A percentile compares a stretch with the other conserved stretches of the same genome.
These are phyloP conservation scores for Podospora australis DNA, from an alignment of 495 filamentous ascomycete genomes.

Conservation along the genomic window DNA sequence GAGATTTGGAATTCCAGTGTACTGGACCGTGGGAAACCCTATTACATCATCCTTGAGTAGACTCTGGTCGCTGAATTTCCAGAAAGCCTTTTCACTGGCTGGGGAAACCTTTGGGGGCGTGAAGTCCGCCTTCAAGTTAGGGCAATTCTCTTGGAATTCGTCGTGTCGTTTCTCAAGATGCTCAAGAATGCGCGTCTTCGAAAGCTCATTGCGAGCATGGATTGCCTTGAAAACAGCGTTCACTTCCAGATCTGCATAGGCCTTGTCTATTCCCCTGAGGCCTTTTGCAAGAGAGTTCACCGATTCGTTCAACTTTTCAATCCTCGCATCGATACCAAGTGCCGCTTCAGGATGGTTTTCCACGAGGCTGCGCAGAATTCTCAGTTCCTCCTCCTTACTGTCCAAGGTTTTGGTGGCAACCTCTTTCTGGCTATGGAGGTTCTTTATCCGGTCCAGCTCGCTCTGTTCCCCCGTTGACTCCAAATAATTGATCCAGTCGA, in stretches of 20 bases:
- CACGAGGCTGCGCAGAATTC: too few species aligned
- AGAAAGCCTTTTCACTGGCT: constrained; percentile 16
- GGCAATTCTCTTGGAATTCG: background rate
- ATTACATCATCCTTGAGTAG: background rate
- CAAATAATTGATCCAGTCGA: constrained; percentile 5
- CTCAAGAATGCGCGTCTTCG: background rate
- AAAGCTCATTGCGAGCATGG: background rate
- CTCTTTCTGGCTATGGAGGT: background rate
- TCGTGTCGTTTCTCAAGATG: constrained; percentile 4
- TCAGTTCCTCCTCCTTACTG: too few species aligned
- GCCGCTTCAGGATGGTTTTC: too few species aligned
- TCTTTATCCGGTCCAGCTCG: background rate
- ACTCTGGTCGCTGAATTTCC: background rate
- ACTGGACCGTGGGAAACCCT: constrained; percentile 14
- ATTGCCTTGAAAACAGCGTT: background rate
- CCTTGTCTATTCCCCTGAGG: background rate
- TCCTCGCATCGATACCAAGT: too few species aligned
- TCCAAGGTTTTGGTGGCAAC: background rate
- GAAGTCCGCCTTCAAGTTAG: background rate
- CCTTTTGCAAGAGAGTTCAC: background rate
- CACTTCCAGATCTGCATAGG: background rate
- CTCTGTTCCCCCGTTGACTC: background rate
- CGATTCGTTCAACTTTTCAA: background rate
- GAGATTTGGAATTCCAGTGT: constrained; percentile 22
- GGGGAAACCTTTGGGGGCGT: constrained; percentile 5